phyloP scores from a whole-genome alignment of 1,284 basidiomycete genomes.

The Anthracocystis walkeri region DNA sequence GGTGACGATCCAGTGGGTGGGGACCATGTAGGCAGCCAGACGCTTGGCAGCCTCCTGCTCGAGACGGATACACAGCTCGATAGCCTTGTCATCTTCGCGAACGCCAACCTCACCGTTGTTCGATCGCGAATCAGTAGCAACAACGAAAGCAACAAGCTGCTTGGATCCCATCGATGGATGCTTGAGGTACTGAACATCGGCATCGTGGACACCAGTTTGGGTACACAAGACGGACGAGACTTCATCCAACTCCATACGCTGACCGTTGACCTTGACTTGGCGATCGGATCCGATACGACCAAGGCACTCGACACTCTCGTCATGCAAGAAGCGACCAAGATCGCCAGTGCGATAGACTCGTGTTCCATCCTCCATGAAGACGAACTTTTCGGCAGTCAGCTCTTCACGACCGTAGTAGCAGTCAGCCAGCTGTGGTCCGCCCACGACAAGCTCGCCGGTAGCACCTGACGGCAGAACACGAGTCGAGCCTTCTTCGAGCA shows the following conservation, averaged over 20 bases:
- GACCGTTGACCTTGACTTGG: slow-evolving; percentile 68
- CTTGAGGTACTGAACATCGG: slow-evolving; percentile 61
- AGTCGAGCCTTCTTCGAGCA: slow-evolving; percentile 42
- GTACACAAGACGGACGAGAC: slow-evolving; percentile 55
- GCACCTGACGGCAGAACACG: slow-evolving; percentile 48
- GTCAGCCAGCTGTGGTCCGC: slow-evolving; percentile 66
- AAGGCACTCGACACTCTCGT: slow-evolving; percentile 63
- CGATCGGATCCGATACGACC: slow-evolving; percentile 61
- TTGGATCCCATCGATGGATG: slow-evolving; percentile 56
- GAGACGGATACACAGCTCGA: slow-evolving; percentile 38
- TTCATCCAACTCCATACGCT: slow-evolving; percentile 68
- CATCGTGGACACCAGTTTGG: slow-evolving; percentile 49
- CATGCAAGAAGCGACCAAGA: slow-evolving; percentile 61
- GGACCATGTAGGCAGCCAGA: slow-evolving; percentile 65
- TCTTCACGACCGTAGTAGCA: slow-evolving; percentile 62
- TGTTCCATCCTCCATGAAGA: slow-evolving; percentile 50
- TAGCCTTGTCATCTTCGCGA: slow-evolving; percentile 37
- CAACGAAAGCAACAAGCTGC: slow-evolving; percentile 65
- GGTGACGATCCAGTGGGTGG: slow-evolving; percentile 56
- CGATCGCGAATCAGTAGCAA: slow-evolving; percentile 11
- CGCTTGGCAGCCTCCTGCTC: slow-evolving; percentile 47
- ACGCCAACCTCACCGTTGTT: slow-evolving; percentile 9
- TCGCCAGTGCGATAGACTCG: slow-evolving; percentile 68
- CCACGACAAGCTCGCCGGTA: slow-evolving; percentile 65
- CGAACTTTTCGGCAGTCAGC: slow-evolving; percentile 60